A percentile compares a stretch with the other conserved stretches of the same genome.
Evolutionary conservation across 2,329 filamentous ascomycete genomes (phyloP).

Genomic region (Polytolypa hystricis): DNA sequence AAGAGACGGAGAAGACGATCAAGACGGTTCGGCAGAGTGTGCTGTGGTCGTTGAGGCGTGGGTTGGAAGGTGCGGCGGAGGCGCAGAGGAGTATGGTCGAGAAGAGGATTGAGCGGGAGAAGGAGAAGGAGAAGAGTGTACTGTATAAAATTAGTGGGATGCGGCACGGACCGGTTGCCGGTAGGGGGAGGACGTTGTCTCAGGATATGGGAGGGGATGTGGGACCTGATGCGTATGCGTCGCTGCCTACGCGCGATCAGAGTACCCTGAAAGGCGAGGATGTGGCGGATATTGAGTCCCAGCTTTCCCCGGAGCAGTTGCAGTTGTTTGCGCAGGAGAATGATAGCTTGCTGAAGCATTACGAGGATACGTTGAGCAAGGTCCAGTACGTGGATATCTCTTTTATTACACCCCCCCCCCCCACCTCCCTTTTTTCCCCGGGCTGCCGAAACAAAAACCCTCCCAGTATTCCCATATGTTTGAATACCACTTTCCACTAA

Average conservation of each 20-base stretch:
- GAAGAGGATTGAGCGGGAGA: slow-evolving; percentile 67
- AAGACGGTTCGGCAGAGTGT: slow-evolving; percentile 69
- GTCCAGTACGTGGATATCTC: slow-evolving; percentile 58
- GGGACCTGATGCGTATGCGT: slow-evolving; percentile 15
- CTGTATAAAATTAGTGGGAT: slow-evolving; percentile 51
- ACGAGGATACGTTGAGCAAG: slow-evolving; percentile 87
- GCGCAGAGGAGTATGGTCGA: slow-evolving; percentile 91
- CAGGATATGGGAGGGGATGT: slow-evolving; percentile 14
- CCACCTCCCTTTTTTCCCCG: neutral
- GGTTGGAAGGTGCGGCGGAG: slow-evolving; percentile 63
- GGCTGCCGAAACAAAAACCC: no score
- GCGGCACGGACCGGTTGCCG: slow-evolving; percentile 10
- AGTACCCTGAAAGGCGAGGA: slow-evolving; percentile 25
- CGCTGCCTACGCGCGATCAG: slow-evolving; percentile 13
- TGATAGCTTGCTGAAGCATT: slow-evolving; percentile 82
- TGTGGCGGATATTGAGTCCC: slow-evolving; percentile 37
- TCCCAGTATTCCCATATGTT: no score
- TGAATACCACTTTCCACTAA: no score
- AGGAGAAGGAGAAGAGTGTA: slow-evolving; percentile 81
- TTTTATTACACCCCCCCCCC: neutral
- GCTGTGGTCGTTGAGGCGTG: slow-evolving; percentile 66
- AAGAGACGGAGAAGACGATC: slow-evolving; percentile 56
- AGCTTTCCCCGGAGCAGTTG: slow-evolving; percentile 70
- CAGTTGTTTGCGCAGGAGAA: slow-evolving; percentile 93
- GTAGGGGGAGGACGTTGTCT: slow-evolving; percentile 6